These are phyloP conservation scores for Pseudocercospora fijiensis DNA, from an alignment of 2,329 filamentous ascomycete species.

Conservation along the genomic window DNA sequence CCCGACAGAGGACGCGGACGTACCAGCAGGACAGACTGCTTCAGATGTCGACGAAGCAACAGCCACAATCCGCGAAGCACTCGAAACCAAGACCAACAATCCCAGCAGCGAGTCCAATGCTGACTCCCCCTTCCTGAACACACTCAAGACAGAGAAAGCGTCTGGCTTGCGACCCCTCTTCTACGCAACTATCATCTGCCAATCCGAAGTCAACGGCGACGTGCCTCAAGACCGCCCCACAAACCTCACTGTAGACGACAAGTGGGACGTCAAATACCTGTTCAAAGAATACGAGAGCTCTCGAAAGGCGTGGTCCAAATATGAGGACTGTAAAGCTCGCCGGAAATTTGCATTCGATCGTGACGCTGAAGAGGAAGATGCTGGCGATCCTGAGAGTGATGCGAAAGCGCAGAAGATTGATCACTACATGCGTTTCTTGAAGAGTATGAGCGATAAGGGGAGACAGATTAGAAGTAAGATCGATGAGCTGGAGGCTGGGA, in stretches of 20 bases:
- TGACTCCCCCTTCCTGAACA: constrained; percentile 14
- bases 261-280: constrained; percentile 77
- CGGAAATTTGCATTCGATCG: constrained; percentile 51
- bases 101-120: constrained; percentile 12
- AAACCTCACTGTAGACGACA: constrained; percentile 45
- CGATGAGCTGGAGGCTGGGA: constrained; percentile 51
- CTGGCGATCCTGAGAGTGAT: constrained; percentile 19
- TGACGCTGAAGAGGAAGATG: constrained; percentile 45
- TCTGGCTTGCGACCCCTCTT: constrained; percentile 49
- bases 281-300: constrained; percentile 60
- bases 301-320: constrained; percentile 49
- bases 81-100: neutral
- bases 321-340: constrained; percentile 57
- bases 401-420: constrained; percentile 42
- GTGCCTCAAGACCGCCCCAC: constrained; percentile 60
- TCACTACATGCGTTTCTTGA: constrained; percentile 49
- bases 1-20: neutral
- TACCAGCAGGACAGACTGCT: neutral
- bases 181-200: constrained; percentile 69
- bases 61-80: constrained; percentile 8
- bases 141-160: constrained; percentile 10
- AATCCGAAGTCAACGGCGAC: constrained; percentile 68
- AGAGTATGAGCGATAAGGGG: constrained; percentile 56
- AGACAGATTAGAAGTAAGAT: constrained; percentile 57
- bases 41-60: constrained; percentile 7